A percentile compares a stretch with the other conserved stretches of the same genome.
These are phyloP conservation scores for Leccinum obscurum DNA, from an alignment of 768 basidiomycete genomes.

Conservation along the genomic window DNA sequence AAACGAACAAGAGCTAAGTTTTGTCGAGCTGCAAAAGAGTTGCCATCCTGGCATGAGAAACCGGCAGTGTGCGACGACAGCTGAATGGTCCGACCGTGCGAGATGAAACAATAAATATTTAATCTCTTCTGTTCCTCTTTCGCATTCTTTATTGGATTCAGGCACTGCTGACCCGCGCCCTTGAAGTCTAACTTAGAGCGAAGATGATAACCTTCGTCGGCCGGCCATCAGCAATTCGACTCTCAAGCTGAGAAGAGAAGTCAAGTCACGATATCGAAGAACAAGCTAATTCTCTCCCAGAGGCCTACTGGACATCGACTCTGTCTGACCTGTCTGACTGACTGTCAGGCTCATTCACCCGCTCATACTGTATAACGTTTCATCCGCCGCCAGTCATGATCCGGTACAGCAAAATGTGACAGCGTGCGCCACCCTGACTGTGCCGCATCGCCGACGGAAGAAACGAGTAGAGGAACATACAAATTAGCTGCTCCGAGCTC, in stretches of 20 bases:
- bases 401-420: neutral
- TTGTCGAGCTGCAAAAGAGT: conserved; percentile 3
- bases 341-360: neutral
- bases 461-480: neutral
- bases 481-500: neutral
- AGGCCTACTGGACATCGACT: neutral
- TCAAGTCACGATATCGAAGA: neutral
- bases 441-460: neutral
- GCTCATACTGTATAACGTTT: neutral
- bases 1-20: conserved; percentile 6
- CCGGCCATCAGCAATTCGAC: conserved; percentile 15
- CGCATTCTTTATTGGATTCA: conserved; percentile 22
- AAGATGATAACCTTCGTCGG: conserved; percentile 29
- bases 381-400: neutral
- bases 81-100: conserved; percentile 5
- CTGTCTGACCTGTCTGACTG: too few species aligned
- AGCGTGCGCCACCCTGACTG: neutral
- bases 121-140: conserved; percentile 5
- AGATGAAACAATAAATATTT: conserved; percentile 19
- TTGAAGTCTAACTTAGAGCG: conserved; percentile 15
- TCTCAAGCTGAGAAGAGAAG: conserved; percentile 20
- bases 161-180: conserved; percentile 1
- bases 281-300: neutral
- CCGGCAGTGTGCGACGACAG: conserved; percentile 14
- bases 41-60: conserved; percentile 20